These are phyloP conservation scores for Massarina eburnea DNA, from an alignment of 2,329 filamentous ascomycete genomes.

Conservation along the genomic window DNA sequence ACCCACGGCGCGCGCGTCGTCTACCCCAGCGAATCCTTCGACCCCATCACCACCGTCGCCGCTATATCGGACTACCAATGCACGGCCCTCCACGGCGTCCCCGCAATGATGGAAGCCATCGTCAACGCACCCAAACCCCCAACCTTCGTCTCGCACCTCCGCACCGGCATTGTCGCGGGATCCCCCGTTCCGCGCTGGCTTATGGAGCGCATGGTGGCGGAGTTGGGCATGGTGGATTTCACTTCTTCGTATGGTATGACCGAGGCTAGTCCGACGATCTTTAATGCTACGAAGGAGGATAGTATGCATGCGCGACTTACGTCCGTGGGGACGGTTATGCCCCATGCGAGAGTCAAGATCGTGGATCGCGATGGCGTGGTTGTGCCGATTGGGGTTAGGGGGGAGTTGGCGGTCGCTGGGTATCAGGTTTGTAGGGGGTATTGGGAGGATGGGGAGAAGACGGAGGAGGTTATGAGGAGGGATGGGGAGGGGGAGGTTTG, in stretches of 20 bases:
- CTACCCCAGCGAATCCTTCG: conserved; percentile 72
- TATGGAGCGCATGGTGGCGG: conserved; percentile 70
- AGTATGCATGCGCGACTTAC: conserved; percentile 65
- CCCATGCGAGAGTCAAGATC: conserved; percentile 74
- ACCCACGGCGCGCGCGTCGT: conserved; percentile 77
- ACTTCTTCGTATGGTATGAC: conserved; percentile 63
- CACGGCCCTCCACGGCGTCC: conserved; percentile 78
- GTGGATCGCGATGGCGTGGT: conserved; percentile 67
- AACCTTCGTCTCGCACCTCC: conserved; percentile 51
- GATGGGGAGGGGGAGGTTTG: conserved; percentile 59
- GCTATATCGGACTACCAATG: conserved; percentile 57
- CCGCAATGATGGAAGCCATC: conserved; percentile 78
- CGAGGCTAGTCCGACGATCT: conserved; percentile 77
- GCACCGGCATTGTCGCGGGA: conserved; percentile 79
- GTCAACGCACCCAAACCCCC: conserved; percentile 52
- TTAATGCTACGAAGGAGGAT: conserved; percentile 77
- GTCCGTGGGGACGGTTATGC: conserved; percentile 75
- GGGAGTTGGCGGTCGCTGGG: conserved; percentile 76
- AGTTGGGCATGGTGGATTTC: conserved; percentile 75
- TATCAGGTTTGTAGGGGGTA: conserved; percentile 71
- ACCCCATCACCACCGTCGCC: conserved; percentile 64
- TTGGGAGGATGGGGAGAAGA: conserved; percentile 72
- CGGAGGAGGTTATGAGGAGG: conserved; percentile 68
- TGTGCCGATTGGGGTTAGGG: conserved; percentile 67
- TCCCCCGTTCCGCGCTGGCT: conserved; percentile 74